Percentiles rank a stretch among this genome's conserved stretches.
These are phyloP conservation scores for Acrocalymma vagum DNA, from an alignment of 2,329 filamentous ascomycete species.

Conservation along the genomic window DNA sequence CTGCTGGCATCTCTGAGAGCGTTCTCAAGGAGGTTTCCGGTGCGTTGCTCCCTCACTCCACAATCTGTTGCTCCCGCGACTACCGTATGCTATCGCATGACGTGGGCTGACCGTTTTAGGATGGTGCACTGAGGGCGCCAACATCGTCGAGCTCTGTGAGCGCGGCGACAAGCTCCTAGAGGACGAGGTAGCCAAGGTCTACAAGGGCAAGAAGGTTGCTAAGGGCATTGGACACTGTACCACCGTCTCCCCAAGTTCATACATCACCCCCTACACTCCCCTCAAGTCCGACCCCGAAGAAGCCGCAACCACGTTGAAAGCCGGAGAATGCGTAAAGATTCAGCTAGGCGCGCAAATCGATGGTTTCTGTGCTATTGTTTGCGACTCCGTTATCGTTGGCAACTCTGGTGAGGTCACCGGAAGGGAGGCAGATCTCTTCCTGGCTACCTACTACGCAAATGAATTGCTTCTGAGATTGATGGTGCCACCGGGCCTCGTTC, in stretches of 20 bases:
- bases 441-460: constrained; percentile 94
- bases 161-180: constrained; percentile 94
- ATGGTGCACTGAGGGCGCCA: constrained; percentile 82
- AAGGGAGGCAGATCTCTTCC: constrained; percentile 83
- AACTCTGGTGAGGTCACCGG: constrained; percentile 73
- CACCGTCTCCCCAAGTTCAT: constrained; percentile 91
- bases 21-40: constrained; percentile 84
- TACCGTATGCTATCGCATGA: constrained; percentile 16
- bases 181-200: constrained; percentile 94
- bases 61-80: constrained; percentile 7
- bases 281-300: constrained; percentile 87
- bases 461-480: constrained; percentile 92
- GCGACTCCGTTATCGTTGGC: constrained; percentile 84
- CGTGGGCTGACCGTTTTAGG: constrained; percentile 52
- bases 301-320: constrained; percentile 79
- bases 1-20: constrained; percentile 93
- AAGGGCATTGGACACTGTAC: constrained; percentile 97
- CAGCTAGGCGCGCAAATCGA: constrained; percentile 99
- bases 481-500: constrained; percentile 86
- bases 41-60: constrained; percentile 40
- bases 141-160: constrained; percentile 94
- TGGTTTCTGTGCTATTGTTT: constrained; percentile 95
- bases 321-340: constrained; percentile 91
- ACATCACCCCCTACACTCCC: constrained; percentile 96
- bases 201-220: constrained; percentile 95